Conservation (phyloP, 2,329 filamentous ascomycete genomes). For the Lachnellula occidentalis region DNA sequence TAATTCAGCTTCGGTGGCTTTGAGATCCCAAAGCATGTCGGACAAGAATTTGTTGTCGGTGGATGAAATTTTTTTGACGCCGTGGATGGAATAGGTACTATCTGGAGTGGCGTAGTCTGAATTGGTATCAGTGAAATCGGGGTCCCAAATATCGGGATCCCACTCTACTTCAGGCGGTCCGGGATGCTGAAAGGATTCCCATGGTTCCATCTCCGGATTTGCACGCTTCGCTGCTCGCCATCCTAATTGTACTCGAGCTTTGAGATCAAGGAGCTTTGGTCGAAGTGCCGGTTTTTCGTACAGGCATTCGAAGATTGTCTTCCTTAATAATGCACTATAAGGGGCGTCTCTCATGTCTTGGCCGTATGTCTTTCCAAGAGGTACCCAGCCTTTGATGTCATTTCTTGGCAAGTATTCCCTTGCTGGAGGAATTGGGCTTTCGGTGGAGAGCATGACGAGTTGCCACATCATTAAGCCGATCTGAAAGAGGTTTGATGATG, state of each 20-base stretch:
- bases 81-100: too few relatives aligned
- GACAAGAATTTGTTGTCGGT: too few relatives aligned
- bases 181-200: background rate
- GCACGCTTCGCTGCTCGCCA: background rate
- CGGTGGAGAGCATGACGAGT: background rate
- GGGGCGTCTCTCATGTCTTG: background rate
- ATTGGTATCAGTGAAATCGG: background rate
- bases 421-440: background rate
- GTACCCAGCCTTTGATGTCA: background rate
- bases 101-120: too few relatives aligned
- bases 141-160: background rate
- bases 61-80: too few relatives aligned
- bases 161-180: background rate
- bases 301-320: conserved; percentile 11
- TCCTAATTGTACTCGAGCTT: background rate
- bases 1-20: too few relatives aligned
- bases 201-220: background rate
- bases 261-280: conserved; percentile 3
- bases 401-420: background rate
- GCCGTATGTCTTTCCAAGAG: conserved; percentile 4
- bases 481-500: conserved; percentile 1
- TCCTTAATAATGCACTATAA: conserved; percentile 5
- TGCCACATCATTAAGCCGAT: conserved; percentile 4
- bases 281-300: conserved; percentile 9
- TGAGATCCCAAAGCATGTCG: too few relatives aligned